Evolutionary conservation across 768 basidiomycete genomes (phyloP).

Genomic region (Paxillus involutus): DNA sequence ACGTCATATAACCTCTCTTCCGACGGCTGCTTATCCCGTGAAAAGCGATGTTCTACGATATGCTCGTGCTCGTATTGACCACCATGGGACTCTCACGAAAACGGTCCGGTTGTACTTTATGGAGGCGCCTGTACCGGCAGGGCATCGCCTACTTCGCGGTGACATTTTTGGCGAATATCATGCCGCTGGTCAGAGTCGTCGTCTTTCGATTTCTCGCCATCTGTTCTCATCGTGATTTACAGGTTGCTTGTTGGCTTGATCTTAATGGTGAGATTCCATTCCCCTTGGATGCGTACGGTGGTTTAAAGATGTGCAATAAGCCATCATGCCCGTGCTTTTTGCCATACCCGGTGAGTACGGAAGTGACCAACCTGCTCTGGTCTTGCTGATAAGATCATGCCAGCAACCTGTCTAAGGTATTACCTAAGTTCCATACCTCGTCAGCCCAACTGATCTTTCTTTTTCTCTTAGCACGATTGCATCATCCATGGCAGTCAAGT

Average conservation of each 20-base stretch:
- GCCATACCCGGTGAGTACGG: not conserved
- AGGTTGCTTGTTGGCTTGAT: not conserved
- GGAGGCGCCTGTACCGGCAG: constrained; percentile 12
- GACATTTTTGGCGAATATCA: constrained; percentile 14
- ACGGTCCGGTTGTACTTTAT: constrained; percentile 7
- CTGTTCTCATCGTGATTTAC: not conserved
- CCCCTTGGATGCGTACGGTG: no score
- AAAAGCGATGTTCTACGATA: constrained; percentile 20
- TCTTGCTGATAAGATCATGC: not conserved
- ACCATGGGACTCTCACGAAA: constrained; percentile 13
- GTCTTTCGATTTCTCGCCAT: no score
- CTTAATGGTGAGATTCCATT: no score
- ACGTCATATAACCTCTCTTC: not conserved
- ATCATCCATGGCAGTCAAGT: not conserved
- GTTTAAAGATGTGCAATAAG: not conserved
- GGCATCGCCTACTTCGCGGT: constrained; percentile 22
- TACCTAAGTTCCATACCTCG: not conserved
- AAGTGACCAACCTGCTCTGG: not conserved
- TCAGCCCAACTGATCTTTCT: not conserved
- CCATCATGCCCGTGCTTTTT: not conserved
- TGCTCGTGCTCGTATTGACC: constrained; percentile 17
- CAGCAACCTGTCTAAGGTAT: constrained; percentile 2
- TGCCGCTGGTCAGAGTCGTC: no score
- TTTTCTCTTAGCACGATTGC: not conserved
- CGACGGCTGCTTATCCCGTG: not conserved